Percentiles rank a stretch among this genome's conserved stretches.
phyloP scores from a whole-genome alignment of 352 stramenopile species.

The Globisporangium iwayamae region DNA sequence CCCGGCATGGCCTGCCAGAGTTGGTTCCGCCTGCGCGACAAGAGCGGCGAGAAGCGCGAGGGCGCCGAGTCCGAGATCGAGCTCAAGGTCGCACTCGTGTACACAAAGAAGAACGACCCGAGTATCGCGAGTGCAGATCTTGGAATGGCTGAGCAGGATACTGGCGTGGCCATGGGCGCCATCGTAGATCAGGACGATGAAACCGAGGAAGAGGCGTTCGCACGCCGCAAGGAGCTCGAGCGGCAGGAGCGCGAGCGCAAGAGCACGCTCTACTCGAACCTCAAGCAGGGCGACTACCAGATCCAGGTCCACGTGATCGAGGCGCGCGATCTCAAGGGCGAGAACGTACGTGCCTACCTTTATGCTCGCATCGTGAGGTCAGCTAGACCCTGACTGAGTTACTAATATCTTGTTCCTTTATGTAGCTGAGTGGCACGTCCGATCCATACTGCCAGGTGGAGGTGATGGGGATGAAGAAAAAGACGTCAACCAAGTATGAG shows the following conservation, averaged over 20 bases:
- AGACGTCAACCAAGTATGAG: slow-evolving; percentile 74
- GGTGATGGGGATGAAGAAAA: slow-evolving; percentile 65
- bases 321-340: slow-evolving; percentile 82
- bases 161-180: slow-evolving; percentile 25
- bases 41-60: slow-evolving; percentile 32
- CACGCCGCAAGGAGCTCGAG: slow-evolving; percentile 38
- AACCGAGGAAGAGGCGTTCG: slow-evolving; percentile 57
- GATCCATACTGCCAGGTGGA: slow-evolving; percentile 88
- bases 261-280: slow-evolving; percentile 38
- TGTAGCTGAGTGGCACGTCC: slow-evolving; percentile 79
- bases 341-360: slow-evolving; percentile 50
- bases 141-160: slow-evolving; percentile 10
- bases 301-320: slow-evolving; percentile 87
- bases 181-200: slow-evolving; percentile 72
- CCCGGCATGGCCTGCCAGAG: slow-evolving; percentile 58
- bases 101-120: slow-evolving; percentile 62
- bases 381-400: not conserved
- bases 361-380: not conserved
- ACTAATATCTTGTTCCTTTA: not conserved
- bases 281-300: slow-evolving; percentile 80
- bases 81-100: slow-evolving; percentile 66
- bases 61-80: slow-evolving; percentile 40
- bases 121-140: slow-evolving; percentile 19
- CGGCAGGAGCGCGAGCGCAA: slow-evolving; percentile 47
- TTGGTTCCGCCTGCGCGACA: slow-evolving; percentile 58